Conservation (phyloP, 2,329 filamentous ascomycete genomes). For the Colletotrichum plurivorum region DNA sequence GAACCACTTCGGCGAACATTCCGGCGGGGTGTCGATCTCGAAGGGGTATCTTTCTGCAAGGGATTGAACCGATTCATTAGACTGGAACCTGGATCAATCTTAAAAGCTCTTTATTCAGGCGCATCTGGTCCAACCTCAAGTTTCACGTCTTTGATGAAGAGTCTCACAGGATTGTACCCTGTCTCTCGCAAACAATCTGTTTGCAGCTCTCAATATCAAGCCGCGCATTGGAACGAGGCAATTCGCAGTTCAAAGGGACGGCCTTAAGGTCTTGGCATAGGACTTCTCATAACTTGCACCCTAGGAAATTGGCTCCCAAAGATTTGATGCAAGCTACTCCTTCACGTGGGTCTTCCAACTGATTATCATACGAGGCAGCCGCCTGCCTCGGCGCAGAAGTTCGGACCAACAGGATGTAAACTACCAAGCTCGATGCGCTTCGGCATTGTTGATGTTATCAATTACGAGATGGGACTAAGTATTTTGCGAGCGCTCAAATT, state of each 20-base stretch:
- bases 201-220: not conserved
- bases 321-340: not conserved
- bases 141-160: not conserved
- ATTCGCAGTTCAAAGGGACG: not conserved
- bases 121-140: not conserved
- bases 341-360: conserved; percentile 5
- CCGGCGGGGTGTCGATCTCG: conserved; percentile 21
- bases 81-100: not conserved
- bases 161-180: not conserved
- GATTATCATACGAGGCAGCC: not conserved
- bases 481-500: no score
- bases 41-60: not conserved
- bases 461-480: no score
- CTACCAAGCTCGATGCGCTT: not conserved
- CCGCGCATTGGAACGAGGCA: not conserved
- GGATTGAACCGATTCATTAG: not conserved
- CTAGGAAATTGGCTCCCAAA: conserved; percentile 9
- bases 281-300: not conserved
- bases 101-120: not conserved
- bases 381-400: not conserved
- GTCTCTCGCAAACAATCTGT: not conserved
- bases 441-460: no score
- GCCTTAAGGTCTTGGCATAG: not conserved
- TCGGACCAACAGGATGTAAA: not conserved
- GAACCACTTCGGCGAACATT: conserved; percentile 18